These are phyloP conservation scores for Acrasis kona DNA, from an alignment of 78 protist species.

Conservation along the genomic window DNA sequence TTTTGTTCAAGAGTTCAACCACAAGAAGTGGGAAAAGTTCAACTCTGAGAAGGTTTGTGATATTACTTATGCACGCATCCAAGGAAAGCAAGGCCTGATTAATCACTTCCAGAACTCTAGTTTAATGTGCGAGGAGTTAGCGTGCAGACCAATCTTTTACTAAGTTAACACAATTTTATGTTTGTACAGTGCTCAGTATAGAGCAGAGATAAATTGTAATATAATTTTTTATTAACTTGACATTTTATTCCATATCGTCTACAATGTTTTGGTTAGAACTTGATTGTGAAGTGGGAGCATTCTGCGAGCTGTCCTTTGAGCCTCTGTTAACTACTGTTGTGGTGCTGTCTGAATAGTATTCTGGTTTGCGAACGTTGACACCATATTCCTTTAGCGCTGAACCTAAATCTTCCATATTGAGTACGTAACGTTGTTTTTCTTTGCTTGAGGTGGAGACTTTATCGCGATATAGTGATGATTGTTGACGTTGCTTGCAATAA, in stretches of 20 bases:
- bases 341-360: not conserved
- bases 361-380: not conserved
- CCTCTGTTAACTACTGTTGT: too few relatives aligned
- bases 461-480: not conserved
- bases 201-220: too few relatives aligned
- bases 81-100: conserved; percentile 26
- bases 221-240: too few relatives aligned
- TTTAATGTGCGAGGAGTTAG: conserved; percentile 13
- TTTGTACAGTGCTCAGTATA: too few relatives aligned
- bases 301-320: too few relatives aligned
- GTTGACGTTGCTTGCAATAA: not conserved
- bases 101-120: conserved; percentile 29
- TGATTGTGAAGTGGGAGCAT: too few relatives aligned
- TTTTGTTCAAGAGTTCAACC: conserved; percentile 42
- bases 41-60: conserved; percentile 62
- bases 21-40: conserved; percentile 59
- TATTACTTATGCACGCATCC: conserved; percentile 62
- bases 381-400: not conserved
- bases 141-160: conserved; percentile 20
- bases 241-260: too few relatives aligned
- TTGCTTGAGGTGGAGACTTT: not conserved
- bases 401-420: not conserved
- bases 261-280: too few relatives aligned
- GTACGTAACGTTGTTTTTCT: not conserved
- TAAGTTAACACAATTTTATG: not conserved